Evolutionary conservation across 495 filamentous ascomycete genomes (phyloP).

Genomic region (Aspergillus haitiensis): DNA sequence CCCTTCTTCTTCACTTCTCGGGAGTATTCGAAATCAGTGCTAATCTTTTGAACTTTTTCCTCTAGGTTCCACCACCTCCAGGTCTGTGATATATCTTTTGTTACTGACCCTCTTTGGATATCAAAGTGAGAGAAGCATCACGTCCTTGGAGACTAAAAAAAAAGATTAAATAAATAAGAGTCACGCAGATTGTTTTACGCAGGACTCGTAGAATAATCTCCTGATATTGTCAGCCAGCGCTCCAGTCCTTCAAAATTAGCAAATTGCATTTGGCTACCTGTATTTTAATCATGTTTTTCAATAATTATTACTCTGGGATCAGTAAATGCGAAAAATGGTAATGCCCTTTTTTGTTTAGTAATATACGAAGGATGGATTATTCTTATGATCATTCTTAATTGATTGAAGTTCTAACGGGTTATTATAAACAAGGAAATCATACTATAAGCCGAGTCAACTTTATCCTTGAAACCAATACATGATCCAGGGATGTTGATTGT

Average conservation of each 20-base stretch:
- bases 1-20: background rate
- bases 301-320: background rate
- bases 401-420: too few species aligned
- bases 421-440: too few species aligned
- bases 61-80: conserved; percentile 53
- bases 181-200: conserved; percentile 7
- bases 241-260: conserved; percentile 7
- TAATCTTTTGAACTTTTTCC: background rate
- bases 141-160: background rate
- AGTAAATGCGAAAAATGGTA: background rate
- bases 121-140: background rate
- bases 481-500: background rate
- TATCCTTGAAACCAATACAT: background rate
- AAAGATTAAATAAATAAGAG: background rate
- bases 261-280: conserved; percentile 7
- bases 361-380: too few species aligned
- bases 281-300: conserved; percentile 5
- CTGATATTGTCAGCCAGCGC: conserved; percentile 1
- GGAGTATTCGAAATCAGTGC: background rate
- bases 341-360: too few species aligned
- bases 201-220: conserved; percentile 4
- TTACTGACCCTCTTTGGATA: conserved; percentile 13
- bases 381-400: too few species aligned
- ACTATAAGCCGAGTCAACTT: too few species aligned
- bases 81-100: conserved; percentile 39